These are phyloP conservation scores for Starmera caribaea DNA, from an alignment of 805 yeast species.

Conservation along the genomic window DNA sequence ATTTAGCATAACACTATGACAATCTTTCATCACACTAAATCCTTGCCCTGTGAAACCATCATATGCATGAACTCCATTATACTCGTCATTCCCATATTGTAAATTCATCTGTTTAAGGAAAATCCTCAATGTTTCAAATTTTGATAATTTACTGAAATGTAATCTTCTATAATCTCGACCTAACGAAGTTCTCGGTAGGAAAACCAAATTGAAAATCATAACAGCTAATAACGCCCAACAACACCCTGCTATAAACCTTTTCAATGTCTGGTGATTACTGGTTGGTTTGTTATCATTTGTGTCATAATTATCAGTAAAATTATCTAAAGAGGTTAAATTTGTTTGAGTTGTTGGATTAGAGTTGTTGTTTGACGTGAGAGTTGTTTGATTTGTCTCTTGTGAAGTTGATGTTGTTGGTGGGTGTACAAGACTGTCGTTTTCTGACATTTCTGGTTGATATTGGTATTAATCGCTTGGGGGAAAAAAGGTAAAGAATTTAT, in stretches of 20 bases:
- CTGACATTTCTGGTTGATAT: too few relatives aligned
- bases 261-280: neutral
- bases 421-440: too few relatives aligned
- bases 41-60: neutral
- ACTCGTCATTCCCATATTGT: slow-evolving; percentile 20
- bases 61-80: slow-evolving; percentile 21
- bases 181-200: slow-evolving; percentile 77
- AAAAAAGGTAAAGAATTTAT: too few relatives aligned
- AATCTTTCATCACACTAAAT: too few relatives aligned
- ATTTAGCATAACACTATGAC: too few relatives aligned
- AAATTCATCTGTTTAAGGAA: slow-evolving; percentile 31
- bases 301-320: slow-evolving; percentile 9
- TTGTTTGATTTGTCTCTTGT: too few relatives aligned
- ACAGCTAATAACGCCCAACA: slow-evolving; percentile 17
- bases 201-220: slow-evolving; percentile 47
- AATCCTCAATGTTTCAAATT: slow-evolving; percentile 58
- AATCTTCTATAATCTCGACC: slow-evolving; percentile 72
- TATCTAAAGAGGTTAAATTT: too few relatives aligned
- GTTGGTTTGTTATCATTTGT: slow-evolving; percentile 4
- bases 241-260: slow-evolving; percentile 12
- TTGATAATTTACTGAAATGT: slow-evolving; percentile 56
- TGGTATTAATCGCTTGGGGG: too few relatives aligned
- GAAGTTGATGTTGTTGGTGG: too few relatives aligned
- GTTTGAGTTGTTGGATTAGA: too few relatives aligned
- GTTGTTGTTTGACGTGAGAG: too few relatives aligned